phyloP scores from a whole-genome alignment of 345 rosid genomes.

The Cardamine occulta region DNA sequence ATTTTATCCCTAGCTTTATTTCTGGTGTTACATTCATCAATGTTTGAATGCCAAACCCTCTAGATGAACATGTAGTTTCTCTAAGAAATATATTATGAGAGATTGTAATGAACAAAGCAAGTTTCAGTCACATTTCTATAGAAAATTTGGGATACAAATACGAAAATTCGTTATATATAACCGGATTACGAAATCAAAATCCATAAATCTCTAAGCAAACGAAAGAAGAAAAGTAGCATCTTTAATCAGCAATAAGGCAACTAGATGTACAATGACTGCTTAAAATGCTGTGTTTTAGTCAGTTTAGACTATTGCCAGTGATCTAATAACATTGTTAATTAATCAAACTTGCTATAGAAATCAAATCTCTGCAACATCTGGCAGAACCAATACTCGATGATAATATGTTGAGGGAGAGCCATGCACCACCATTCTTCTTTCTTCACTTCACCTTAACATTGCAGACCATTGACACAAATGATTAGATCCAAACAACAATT shows the following conservation, averaged over 20 bases:
- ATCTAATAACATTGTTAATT: conserved; percentile 15
- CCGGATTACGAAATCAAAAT: background rate
- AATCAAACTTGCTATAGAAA: conserved; percentile 17
- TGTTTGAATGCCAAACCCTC: background rate
- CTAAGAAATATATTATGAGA: background rate
- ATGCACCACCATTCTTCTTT: conserved; percentile 2
- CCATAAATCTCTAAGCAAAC: background rate
- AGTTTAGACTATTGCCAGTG: background rate
- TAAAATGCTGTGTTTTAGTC: background rate
- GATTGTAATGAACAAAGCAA: background rate
- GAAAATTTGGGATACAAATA: background rate
- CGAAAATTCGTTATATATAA: background rate
- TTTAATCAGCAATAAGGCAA: background rate
- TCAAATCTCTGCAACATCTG: conserved; percentile 12
- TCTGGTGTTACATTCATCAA: background rate
- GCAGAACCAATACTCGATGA: background rate
- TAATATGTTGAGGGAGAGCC: no score
- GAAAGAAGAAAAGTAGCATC: background rate
- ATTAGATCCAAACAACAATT: background rate
- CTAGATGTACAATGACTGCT: background rate
- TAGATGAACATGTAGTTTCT: background rate
- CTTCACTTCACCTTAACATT: background rate
- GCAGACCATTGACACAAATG: background rate
- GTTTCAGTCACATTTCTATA: background rate
- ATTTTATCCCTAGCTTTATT: background rate